Evolutionary conservation across 2,329 filamentous ascomycete species (phyloP), one percentile per base, ranked within the genome.

Genomic region (Verticillium nonalfalfae): DNA sequence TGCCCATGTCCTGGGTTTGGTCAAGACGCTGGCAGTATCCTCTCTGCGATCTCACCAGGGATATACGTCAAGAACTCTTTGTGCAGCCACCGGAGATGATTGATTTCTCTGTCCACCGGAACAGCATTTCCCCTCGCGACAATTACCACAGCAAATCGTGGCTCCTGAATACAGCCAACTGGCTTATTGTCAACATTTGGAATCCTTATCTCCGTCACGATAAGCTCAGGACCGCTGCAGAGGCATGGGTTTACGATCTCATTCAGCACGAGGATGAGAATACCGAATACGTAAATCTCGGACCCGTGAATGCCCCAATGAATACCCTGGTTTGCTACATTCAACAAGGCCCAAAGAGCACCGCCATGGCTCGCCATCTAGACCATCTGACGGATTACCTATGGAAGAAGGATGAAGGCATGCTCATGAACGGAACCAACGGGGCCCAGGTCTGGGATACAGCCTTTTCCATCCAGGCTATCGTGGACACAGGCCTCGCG

Each of bases 361-460:
- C 82, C 67, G 88, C 88, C 0, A 88, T 97, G 34, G 83, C 84
- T 57, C 84, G 89, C 50, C 94, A 97, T 70, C 79, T 91, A 9
- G 91, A 97, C 68, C 86, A 92, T 3, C 75, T 97, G 13, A 83
- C 91, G 54, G 95, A 99, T 69, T 96, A 89, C 64, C 75, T 99
- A 35, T 99, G 95, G 93, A 81, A 99, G 58, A 97, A 96, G 65
- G 75, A 87, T 38, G 93, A 97, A 72, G 95, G 95, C 6, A 92
- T 99, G 91, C 82, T 98, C 57, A 89, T 89, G 75, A 97, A 97
- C 68, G 95, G 95, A 40, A 99, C 95, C 9, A 98, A 99, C 68
- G 95, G 95, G n/a, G 93, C 98, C 1, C 95, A 99, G 74, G 90
- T 88, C 66, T 99, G 95, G 95, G 95, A 99, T 72, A 99, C 95